Conservation (phyloP, 208 protist genomes). For the Trypanosoma lewisi region DNA sequence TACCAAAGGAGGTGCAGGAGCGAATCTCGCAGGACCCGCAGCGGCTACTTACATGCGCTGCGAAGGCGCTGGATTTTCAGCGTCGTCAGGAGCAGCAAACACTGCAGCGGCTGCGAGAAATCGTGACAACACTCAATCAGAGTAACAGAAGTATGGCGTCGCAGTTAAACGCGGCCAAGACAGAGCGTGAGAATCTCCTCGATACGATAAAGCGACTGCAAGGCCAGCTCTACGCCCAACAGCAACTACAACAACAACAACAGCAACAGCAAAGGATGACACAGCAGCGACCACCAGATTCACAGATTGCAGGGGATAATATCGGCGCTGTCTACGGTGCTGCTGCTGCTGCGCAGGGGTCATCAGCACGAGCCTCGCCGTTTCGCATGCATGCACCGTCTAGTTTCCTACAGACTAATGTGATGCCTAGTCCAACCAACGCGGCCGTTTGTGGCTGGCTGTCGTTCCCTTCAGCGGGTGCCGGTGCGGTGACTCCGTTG, state of each 20-base stretch:
- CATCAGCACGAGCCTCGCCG: neutral
- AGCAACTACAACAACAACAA: slow-evolving; percentile 33
- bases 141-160: slow-evolving; percentile 38
- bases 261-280: slow-evolving; percentile 14
- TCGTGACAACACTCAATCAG: slow-evolving; percentile 55
- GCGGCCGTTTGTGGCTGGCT: slow-evolving; percentile 5
- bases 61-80: slow-evolving; percentile 53
- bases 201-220: slow-evolving; percentile 25
- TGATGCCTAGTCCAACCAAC: slow-evolving; percentile 9
- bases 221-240: slow-evolving; percentile 17
- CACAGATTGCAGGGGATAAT: neutral
- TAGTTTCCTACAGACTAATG: slow-evolving; percentile 1
- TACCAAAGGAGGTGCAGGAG: slow-evolving; percentile 38
- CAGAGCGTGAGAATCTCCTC: slow-evolving; percentile 26
- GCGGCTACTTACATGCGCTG: slow-evolving; percentile 26
- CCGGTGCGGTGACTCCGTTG: slow-evolving; percentile 29
- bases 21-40: slow-evolving; percentile 43
- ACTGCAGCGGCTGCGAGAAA: slow-evolving; percentile 59
- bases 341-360: neutral
- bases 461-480: slow-evolving; percentile 8
- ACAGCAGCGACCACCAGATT: slow-evolving; percentile 12
- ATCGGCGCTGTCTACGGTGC: slow-evolving; percentile 2
- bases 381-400: neutral
- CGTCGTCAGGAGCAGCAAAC: slow-evolving; percentile 58
- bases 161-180: slow-evolving; percentile 21